phyloP scores from a whole-genome alignment of 345 rosid genomes.

The Psidium guajava region DNA sequence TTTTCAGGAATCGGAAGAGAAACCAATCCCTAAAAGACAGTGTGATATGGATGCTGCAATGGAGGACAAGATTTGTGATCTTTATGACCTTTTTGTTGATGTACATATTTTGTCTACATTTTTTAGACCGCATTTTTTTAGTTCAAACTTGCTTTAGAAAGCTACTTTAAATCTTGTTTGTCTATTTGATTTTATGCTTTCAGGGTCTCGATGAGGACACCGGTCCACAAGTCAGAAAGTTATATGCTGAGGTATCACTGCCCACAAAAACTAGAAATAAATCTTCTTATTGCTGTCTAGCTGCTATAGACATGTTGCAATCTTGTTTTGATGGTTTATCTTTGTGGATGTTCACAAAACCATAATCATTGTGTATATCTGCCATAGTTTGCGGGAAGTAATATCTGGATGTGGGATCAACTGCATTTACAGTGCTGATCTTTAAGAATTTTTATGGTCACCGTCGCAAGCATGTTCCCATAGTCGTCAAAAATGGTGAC shows the following conservation, averaged over 20 bases:
- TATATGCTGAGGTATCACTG: constrained; percentile 60
- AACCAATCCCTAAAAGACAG: constrained; percentile 37
- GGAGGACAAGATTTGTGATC: constrained; percentile 92
- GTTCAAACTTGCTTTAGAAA: not conserved
- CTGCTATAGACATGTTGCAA: not conserved
- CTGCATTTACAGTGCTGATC: not conserved
- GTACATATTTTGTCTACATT: constrained; percentile 22
- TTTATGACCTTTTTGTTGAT: constrained; percentile 84
- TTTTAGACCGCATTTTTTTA: not conserved
- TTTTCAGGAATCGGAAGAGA: constrained; percentile 56
- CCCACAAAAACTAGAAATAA: not conserved
- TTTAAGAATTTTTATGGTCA: not conserved
- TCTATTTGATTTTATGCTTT: constrained; percentile 8
- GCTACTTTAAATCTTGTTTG: not conserved
- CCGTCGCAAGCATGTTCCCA: not conserved
- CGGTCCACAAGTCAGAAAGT: constrained; percentile 79
- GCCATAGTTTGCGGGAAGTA: not conserved
- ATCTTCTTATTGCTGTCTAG: not conserved
- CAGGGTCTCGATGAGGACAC: constrained; percentile 90
- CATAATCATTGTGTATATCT: not conserved
- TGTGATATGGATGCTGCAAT: constrained; percentile 50
- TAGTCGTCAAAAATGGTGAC: not conserved
- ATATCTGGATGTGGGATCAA: not conserved
- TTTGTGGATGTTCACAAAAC: not conserved
- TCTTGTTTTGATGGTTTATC: not conserved